Base-by-base conservation (phyloP, 2,329 filamentous ascomycete species). In the Claviceps pusilla region DNA sequence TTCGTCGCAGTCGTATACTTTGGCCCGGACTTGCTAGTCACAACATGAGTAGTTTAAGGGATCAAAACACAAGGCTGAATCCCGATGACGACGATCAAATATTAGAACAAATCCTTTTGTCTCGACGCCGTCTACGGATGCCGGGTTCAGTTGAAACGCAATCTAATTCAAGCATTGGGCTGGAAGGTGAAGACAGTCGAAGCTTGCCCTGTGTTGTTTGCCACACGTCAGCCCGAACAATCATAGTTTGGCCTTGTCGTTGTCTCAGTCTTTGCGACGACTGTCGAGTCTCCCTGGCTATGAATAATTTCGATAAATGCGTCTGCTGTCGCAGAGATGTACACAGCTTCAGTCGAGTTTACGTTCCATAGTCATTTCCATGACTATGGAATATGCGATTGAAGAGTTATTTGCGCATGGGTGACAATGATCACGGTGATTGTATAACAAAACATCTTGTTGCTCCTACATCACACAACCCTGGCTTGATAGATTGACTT, bases 291-390 rank as follows among this genome's bases (percentile, higher is more conserved):
- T 91, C 88, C 47, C 76, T 97, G 58, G 93, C 93, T 3, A 90
- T 95, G 82, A 94, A 96, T 67, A 97, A 97, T 67, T 97, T 95
- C 66, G 88, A 90, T 59, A 94, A 88, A 65, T 98, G 93, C 66
- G 90, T 97, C 43, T 97, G 91, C 63, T 97, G 93, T 68, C 79
- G 93, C 51, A 81, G 88, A 55, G 86, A 93, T 62, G 89, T 97
- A 35, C 80, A 82, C 54, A 93, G 90, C 54, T 97, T 95, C 68
- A 90, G 88, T 60, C 81, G 89, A 61, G 82, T 98, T 57, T 98
- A 87, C 74, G 89, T 97, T 45, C 93, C 93, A 3, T 62, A 52
- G 56, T 24, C 19, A 46, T 5, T 29, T 7, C 2, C 2, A 46
- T 29, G n/a, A 10, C n/a, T 11, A 45, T 29, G 0, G 11, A 45